Percentiles rank a stretch among this genome's conserved stretches.
Conservation (phyloP, 2,329 filamentous ascomycete genomes). For the Xylogone sp. region DNA sequence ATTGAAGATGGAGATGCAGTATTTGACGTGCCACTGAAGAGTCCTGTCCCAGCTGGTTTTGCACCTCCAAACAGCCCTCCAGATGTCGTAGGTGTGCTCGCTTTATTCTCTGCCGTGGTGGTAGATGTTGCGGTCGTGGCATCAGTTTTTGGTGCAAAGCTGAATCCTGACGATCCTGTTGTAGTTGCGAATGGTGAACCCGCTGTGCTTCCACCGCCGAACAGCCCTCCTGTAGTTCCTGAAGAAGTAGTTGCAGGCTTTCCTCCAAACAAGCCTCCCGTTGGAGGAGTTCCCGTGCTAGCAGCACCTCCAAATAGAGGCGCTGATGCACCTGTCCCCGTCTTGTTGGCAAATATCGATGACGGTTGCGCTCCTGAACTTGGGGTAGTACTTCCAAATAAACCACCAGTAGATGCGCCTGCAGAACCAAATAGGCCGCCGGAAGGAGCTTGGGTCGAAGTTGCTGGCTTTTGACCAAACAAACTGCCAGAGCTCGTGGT, state of each 20-base stretch:
- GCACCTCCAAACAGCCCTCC: slow-evolving; percentile 5
- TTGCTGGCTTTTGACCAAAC: slow-evolving; percentile 23
- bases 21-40: slow-evolving; percentile 7
- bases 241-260: slow-evolving; percentile 18
- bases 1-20: slow-evolving; percentile 9
- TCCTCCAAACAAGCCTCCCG: slow-evolving; percentile 15
- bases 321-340: slow-evolving; percentile 8
- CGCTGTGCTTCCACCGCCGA: slow-evolving; percentile 13
- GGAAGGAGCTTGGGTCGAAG: slow-evolving; percentile 8
- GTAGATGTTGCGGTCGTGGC: neutral
- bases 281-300: slow-evolving; percentile 23
- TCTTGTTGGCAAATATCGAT: neutral
- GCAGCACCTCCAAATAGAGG: slow-evolving; percentile 22
- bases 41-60: slow-evolving; percentile 2
- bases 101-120: slow-evolving; percentile 2
- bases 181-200: neutral
- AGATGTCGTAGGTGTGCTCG: slow-evolving; percentile 1
- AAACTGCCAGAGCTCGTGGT: slow-evolving; percentile 16
- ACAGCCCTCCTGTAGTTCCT: slow-evolving; percentile 26
- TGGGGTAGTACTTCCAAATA: slow-evolving; percentile 13
- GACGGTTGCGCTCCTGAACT: slow-evolving; percentile 11
- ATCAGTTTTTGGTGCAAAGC: slow-evolving; percentile 10
- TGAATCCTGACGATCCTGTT: slow-evolving; percentile 3
- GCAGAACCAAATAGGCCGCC: slow-evolving; percentile 7
- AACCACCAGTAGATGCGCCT: slow-evolving; percentile 11